Evolutionary conservation across 1,284 basidiomycete species (phyloP).

Genomic region (Cutaneotrichosporon spelunceum): DNA sequence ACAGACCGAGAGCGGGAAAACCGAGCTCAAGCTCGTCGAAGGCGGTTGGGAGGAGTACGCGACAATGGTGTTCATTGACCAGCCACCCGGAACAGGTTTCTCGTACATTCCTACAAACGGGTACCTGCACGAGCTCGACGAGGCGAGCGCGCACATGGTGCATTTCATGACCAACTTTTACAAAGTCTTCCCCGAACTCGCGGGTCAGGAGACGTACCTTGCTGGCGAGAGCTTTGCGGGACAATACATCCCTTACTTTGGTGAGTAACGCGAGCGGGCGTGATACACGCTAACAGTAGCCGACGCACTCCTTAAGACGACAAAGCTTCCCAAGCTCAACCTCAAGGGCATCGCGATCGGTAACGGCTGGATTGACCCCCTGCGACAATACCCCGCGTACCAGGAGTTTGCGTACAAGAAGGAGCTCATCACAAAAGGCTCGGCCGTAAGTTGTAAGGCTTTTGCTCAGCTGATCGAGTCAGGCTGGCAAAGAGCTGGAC

Average conservation of each 20-base stretch:
- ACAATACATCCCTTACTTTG: slow-evolving; percentile 97
- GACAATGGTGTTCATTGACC: slow-evolving; percentile 95
- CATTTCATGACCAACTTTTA: slow-evolving; percentile 87
- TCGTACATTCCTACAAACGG: slow-evolving; percentile 82
- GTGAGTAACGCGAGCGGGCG: background rate
- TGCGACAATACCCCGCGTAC: slow-evolving; percentile 83
- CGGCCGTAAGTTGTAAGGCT: slow-evolving; percentile 57
- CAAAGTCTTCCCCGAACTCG: slow-evolving; percentile 82
- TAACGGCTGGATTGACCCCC: slow-evolving; percentile 95
- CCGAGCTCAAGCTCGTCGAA: slow-evolving; percentile 70
- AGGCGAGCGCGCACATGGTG: slow-evolving; percentile 77
- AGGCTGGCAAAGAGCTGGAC: slow-evolving; percentile 66
- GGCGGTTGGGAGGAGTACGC: slow-evolving; percentile 99
- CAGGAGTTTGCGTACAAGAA: slow-evolving; percentile 80
- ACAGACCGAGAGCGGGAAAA: slow-evolving; percentile 57
- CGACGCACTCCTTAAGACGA: slow-evolving; percentile 69
- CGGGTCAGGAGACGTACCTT: slow-evolving; percentile 82
- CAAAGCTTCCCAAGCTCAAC: slow-evolving; percentile 53
- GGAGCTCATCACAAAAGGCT: slow-evolving; percentile 69
- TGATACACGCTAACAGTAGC: slow-evolving; percentile 50
- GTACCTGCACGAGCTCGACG: slow-evolving; percentile 72
- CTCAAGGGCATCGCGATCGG: slow-evolving; percentile 86
- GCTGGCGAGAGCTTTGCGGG: slow-evolving; percentile 95
- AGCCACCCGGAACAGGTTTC: slow-evolving; percentile 93
- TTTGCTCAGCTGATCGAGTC: slow-evolving; percentile 5